These are phyloP conservation scores for Tolypocladium ophioglossoides DNA, from an alignment of 2,329 filamentous ascomycete genomes.

Conservation along the genomic window DNA sequence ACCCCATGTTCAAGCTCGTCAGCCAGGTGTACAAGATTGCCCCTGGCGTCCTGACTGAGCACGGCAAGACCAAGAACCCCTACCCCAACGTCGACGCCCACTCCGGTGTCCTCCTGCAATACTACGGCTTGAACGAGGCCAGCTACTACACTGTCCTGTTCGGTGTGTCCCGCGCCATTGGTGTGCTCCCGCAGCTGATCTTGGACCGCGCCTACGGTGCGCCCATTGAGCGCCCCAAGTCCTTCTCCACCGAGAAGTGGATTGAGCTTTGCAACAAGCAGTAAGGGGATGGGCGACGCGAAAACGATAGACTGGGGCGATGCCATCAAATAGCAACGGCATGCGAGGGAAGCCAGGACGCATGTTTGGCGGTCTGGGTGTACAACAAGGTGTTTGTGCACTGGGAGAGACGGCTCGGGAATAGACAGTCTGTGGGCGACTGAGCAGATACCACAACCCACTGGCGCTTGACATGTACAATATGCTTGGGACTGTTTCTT, in stretches of 20 bases:
- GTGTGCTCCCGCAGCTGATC: slow-evolving; percentile 98
- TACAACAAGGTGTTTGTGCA: neutral
- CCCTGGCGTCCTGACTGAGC: slow-evolving; percentile 92
- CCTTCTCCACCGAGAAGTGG: slow-evolving; percentile 95
- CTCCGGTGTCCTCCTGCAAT: slow-evolving; percentile 97
- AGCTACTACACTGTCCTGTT: slow-evolving; percentile 99
- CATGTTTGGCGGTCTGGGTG: neutral
- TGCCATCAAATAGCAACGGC: neutral
- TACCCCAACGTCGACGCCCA: slow-evolving; percentile 98
- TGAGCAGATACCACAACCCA: slow-evolving; percentile 8
- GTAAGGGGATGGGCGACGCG: slow-evolving; percentile 33
- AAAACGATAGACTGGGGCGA: neutral
- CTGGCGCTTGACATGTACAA: slow-evolving; percentile 13
- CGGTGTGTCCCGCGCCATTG: slow-evolving; percentile 94
- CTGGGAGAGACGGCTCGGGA: slow-evolving; percentile 3
- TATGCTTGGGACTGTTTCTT: slow-evolving; percentile 10
- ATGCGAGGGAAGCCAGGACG: neutral
- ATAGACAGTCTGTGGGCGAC: slow-evolving; percentile 9
- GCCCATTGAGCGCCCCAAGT: slow-evolving; percentile 98
- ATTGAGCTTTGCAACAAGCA: slow-evolving; percentile 88
- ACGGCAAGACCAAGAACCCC: slow-evolving; percentile 99
- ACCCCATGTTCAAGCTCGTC: slow-evolving; percentile 99
- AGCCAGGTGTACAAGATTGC: slow-evolving; percentile 99
- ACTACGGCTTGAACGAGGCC: slow-evolving; percentile 97
- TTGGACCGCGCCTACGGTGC: slow-evolving; percentile 96